Evolutionary conservation across 2,329 filamentous ascomycete species (phyloP), one percentile per base, ranked within the genome.

Genomic region (Neonectria hederae): DNA sequence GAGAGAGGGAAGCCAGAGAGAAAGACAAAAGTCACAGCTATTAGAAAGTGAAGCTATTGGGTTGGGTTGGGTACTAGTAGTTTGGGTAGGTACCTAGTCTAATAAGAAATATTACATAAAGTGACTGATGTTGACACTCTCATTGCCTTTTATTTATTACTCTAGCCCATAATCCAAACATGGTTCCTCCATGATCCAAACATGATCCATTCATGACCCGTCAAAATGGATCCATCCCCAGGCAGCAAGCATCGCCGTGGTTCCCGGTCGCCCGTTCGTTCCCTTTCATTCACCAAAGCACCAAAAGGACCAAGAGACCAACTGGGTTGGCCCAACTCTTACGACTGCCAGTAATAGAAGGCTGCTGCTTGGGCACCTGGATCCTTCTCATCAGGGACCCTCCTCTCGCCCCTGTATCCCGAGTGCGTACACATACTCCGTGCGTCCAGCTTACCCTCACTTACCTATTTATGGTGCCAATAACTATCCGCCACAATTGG

Each of bases 251-350:
- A 17, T 2, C 45, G 43, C 58, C 59, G 54, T 63, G 63, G 57
- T 59, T 63, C 60, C 66, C 64, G 48, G 59, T 61, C 48, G 52
- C 49, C 69, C 48, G 49, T 51, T 59, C 48, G 45, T 48, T 24
- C 30, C 30, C 51, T 28, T 28, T 28, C 5, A 28, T 28, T n/a
- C n/a, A n/a, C n/a, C n/a, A n/a, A n/a, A n/a, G n/a, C n/a, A n/a
- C n/a, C n/a, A n/a, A n/a, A n/a, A n/a, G n/a, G n/a, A n/a, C n/a
- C n/a, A n/a, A n/a, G n/a, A n/a, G n/a, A n/a, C n/a, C n/a, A n/a
- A n/a, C n/a, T n/a, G n/a, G n/a, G n/a, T n/a, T 28, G 28, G 28
- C 10, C 28, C 28, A 28, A 9, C 28, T 28, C 62, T 65, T 56
- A 45, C 52, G 60, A 65, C 49, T 42, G 48, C 61, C 48, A 69